A percentile compares a stretch with the other conserved stretches of the same genome.
These are phyloP conservation scores for Lentinula lateritia DNA, from an alignment of 768 basidiomycete species.

Conservation along the genomic window DNA sequence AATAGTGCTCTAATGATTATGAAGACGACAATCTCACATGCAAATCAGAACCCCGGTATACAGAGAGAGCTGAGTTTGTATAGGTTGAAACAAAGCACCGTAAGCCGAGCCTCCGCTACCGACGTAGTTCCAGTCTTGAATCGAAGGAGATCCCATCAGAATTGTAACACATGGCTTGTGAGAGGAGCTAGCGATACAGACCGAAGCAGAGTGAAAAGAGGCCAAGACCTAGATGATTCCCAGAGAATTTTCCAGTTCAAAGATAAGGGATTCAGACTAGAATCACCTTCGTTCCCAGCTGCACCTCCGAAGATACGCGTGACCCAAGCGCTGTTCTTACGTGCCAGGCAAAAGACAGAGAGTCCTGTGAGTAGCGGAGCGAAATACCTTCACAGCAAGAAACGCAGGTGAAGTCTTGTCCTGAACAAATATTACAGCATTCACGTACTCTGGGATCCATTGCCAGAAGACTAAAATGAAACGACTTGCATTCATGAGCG, in stretches of 20 bases:
- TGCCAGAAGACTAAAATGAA: slow-evolving; percentile 8
- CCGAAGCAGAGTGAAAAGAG: slow-evolving; percentile 29
- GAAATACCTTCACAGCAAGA: slow-evolving; percentile 16
- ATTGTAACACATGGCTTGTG: neutral
- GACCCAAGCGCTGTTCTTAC: slow-evolving; percentile 27
- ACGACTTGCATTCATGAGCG: neutral
- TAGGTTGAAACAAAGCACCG: slow-evolving; percentile 37
- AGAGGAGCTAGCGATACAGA: neutral
- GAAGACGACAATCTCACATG: slow-evolving; percentile 11
- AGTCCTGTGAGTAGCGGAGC: slow-evolving; percentile 43
- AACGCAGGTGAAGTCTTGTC: neutral
- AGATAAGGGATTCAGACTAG: neutral
- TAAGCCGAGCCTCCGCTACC: slow-evolving; percentile 27
- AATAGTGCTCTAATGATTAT: neutral
- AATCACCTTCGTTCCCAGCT: slow-evolving; percentile 40
- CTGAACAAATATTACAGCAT: neutral
- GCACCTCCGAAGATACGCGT: slow-evolving; percentile 46
- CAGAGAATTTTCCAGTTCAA: neutral
- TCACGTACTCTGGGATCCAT: slow-evolving; percentile 13
- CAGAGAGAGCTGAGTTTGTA: slow-evolving; percentile 28
- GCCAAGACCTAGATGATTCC: slow-evolving; percentile 3
- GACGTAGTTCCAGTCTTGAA: slow-evolving; percentile 35
- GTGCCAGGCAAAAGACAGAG: slow-evolving; percentile 39
- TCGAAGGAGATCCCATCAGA: neutral
- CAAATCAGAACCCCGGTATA: slow-evolving; percentile 14